Percentiles rank a stretch among this genome's conserved stretches.
Evolutionary conservation across 202 grass and related monocot species (phyloP).

Genomic region (Zizania palustris): DNA sequence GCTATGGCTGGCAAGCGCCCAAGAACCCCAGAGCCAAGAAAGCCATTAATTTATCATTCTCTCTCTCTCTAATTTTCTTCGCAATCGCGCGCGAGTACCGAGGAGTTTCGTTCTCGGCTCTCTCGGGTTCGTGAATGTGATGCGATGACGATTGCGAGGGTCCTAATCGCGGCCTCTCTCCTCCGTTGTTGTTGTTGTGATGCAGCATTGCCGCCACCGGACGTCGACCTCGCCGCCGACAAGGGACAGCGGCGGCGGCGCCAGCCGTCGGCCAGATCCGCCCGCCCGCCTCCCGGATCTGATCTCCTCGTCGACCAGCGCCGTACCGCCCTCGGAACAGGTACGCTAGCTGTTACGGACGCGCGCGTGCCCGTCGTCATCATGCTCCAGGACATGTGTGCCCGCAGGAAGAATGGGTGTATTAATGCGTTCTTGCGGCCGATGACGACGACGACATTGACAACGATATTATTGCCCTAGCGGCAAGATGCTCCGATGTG

Average conservation of each 20-base stretch:
- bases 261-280: conserved; percentile 26
- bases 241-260: background rate
- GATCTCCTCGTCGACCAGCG: conserved; percentile 1
- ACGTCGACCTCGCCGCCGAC: conserved; percentile 4
- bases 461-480: background rate
- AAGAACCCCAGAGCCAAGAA: background rate
- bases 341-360: background rate
- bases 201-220: conserved; percentile 26
- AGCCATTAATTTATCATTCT: background rate
- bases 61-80: background rate
- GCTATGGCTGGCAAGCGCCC: background rate
- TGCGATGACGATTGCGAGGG: conserved; percentile 6
- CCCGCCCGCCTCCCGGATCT: conserved; percentile 35
- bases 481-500: background rate
- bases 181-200: background rate
- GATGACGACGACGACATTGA: background rate
- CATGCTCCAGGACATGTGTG: background rate
- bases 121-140: too few relatives aligned
- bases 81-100: conserved; percentile 11
- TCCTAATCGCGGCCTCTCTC: background rate
- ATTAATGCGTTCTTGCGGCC: background rate
- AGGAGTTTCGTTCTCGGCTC: too few relatives aligned
- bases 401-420: background rate
- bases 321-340: background rate
- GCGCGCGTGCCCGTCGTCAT: background rate